Evolutionary conservation across 2,329 filamentous ascomycete genomes (phyloP).

Genomic region (Blastomyces gilchristii): DNA sequence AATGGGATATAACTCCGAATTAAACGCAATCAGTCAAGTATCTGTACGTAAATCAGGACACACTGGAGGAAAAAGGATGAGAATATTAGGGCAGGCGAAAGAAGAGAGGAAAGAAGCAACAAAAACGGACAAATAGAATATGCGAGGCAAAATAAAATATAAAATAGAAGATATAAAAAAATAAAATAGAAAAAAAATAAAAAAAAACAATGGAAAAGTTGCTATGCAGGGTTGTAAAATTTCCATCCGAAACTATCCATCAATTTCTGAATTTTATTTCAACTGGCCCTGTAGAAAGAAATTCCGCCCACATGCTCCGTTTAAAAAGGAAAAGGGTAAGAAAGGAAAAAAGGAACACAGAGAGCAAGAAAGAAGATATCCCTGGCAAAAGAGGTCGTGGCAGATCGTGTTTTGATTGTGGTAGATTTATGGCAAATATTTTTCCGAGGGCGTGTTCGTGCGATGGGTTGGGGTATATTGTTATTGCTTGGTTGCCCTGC

Average conservation of each 20-base stretch:
- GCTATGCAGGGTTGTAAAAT: constrained; percentile 1
- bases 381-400: not conserved
- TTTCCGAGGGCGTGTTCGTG: not conserved
- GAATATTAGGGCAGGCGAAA: not conserved
- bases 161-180: not conserved
- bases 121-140: constrained; percentile 5
- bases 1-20: too few relatives aligned
- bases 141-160: constrained; percentile 2
- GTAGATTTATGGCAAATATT: not conserved
- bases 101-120: not conserved
- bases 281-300: not conserved
- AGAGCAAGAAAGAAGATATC: not conserved
- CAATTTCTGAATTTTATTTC: not conserved
- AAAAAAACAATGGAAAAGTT: constrained; percentile 3
- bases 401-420: not conserved
- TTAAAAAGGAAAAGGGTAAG: not conserved
- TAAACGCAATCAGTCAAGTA: too few relatives aligned
- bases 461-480: not conserved
- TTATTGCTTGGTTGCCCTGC: not conserved
- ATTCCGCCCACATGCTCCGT: constrained; percentile 3
- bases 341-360: not conserved
- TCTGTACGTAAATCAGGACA: too few relatives aligned
- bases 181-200: not conserved
- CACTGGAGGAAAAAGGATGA: too few relatives aligned
- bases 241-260: constrained; percentile 1